Conservation (phyloP, 2,329 filamentous ascomycete species). For the Aureobasidium melanogenum region DNA sequence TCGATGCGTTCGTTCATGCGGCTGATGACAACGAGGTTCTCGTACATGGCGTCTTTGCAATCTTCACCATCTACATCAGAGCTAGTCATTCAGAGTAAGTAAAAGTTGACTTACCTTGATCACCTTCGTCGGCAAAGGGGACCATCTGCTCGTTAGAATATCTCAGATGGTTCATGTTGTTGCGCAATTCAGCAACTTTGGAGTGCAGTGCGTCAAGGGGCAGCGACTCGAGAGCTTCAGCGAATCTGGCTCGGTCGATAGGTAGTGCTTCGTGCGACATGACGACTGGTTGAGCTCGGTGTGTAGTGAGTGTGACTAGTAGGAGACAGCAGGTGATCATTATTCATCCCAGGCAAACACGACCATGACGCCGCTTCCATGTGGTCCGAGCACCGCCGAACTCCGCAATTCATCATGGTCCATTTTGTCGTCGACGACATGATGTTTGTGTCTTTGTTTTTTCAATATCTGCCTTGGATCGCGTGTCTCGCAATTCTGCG, state of each 20-base stretch:
- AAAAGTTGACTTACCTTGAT: conserved; percentile 26
- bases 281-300: neutral
- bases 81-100: neutral
- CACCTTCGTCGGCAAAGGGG: conserved; percentile 57
- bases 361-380: conserved; percentile 10
- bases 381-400: conserved; percentile 20
- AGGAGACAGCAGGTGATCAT: neutral
- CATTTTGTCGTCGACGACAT: conserved; percentile 9
- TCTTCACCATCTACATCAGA: conserved; percentile 33
- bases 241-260: conserved; percentile 26
- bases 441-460: neutral
- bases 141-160: conserved; percentile 65
- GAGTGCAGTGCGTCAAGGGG: conserved; percentile 58
- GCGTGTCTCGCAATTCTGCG: neutral
- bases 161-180: conserved; percentile 64
- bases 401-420: conserved; percentile 2
- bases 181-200: conserved; percentile 67
- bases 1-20: conserved; percentile 59
- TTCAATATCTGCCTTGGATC: neutral
- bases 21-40: conserved; percentile 56
- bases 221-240: conserved; percentile 56
- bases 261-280: conserved; percentile 18
- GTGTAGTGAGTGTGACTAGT: neutral
- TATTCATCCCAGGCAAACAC: conserved; percentile 7
- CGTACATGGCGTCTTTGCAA: conserved; percentile 63